These are phyloP conservation scores for Claviceps sp. DNA, from an alignment of 2,329 filamentous ascomycete species.

Conservation along the genomic window DNA sequence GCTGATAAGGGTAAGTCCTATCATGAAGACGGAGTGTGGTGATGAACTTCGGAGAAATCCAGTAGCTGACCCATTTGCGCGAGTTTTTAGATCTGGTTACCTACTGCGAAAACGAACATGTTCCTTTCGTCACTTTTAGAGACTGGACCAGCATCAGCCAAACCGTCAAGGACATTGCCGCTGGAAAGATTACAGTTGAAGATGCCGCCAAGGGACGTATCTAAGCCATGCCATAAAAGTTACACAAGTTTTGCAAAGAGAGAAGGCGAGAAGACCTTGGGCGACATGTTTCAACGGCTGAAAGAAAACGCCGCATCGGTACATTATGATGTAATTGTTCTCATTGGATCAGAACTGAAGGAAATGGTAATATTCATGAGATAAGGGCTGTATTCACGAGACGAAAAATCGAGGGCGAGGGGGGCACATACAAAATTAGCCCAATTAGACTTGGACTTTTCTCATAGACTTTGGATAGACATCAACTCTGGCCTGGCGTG, in stretches of 20 bases:
- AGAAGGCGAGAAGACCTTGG: no score
- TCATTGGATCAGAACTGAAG: no score
- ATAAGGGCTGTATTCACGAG: neutral
- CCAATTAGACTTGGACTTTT: conserved; percentile 1
- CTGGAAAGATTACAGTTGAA: conserved; percentile 56
- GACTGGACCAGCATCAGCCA: conserved; percentile 70
- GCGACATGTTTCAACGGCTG: no score
- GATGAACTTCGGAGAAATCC: no score
- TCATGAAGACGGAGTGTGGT: no score
- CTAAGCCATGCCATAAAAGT: conserved; percentile 7
- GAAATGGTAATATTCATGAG: neutral
- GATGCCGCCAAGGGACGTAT: conserved; percentile 47
- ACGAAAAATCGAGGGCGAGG: neutral
- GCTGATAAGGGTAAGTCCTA: conserved; percentile 55
- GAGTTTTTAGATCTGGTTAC: conserved; percentile 57
- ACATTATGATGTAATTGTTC: no score
- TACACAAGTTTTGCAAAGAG: no score
- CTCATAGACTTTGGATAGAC: conserved; percentile 4
- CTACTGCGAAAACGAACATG: conserved; percentile 71
- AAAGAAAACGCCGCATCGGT: neutral
- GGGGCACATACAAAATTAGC: neutral
- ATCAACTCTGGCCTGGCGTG: neutral
- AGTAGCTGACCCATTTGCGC: neutral
- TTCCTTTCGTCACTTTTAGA: conserved; percentile 79
- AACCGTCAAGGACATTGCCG: conserved; percentile 64